Base-by-base conservation (phyloP, 2,329 filamentous ascomycete species). In the Microthyrium microscopicum region DNA sequence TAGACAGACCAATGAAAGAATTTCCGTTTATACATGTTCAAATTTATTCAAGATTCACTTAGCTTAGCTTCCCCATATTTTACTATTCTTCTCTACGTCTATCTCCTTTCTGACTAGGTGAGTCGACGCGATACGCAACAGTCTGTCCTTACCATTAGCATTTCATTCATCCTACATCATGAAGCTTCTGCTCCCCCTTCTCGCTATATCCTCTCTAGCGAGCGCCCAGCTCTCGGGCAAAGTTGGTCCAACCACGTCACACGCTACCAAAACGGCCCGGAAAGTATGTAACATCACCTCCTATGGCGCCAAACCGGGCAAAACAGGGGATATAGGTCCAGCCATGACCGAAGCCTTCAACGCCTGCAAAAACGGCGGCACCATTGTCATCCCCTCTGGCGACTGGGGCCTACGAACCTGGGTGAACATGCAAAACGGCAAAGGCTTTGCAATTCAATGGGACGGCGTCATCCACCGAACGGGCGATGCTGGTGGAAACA, bases 381-480 rank as follows among this genome's bases (percentile, higher is more conserved):
- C 62, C 3, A 58, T 67, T 12, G 56, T 65, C 22, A 56, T 68
- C 28, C 63, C 64, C 1, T 37, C 51, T 11, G 64, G 66, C 5
- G 53, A 62, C 39, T 69, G 62, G 46, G 62, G 58, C 4, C 52
- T 70, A 40, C 45, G 47, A 5, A 64, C 58, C 0, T 69, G 61
- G 61, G 62, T 64, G 3, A 58, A 46, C 0, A 48, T 70, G 33
- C 57, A 46, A 16, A 56, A 57, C 11, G 65, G 65, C 12, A 55
- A 50, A 9, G 59, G 52, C 7, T 64, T 58, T 53, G 64, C 62
- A 2, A 46, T 70, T 12, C 62, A 67, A 41, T 51, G 68, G 25
- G 66, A 70, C 44, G 66, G 66, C 15, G 56, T 54, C 19, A 64
- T 70, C 38, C 62, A 62, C 43, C 58, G 66, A 1, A 63, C 57